A percentile compares a stretch with the other conserved stretches of the same genome.
Conservation (phyloP, 495 filamentous ascomycete genomes). For the Talaromyces proteolyticus region DNA sequence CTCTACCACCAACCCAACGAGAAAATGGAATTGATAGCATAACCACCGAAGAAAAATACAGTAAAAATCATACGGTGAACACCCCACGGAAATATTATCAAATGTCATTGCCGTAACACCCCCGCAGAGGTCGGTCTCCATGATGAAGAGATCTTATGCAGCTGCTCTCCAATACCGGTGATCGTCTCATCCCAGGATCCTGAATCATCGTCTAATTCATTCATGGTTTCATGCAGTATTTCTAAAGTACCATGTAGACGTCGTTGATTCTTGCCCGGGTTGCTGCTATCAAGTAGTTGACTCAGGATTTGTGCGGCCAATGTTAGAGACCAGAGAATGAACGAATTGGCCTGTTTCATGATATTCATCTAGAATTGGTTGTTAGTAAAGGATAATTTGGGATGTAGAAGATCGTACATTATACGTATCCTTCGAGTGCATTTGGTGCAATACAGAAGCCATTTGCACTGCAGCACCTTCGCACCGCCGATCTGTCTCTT, state of each 20-base stretch:
- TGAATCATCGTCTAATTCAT: constrained; percentile 29
- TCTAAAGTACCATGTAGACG: constrained; percentile 39
- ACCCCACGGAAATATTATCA: neutral
- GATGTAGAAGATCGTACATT: neutral
- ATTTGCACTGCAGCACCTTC: neutral
- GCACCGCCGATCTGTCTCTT: neutral
- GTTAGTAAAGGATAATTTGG: neutral
- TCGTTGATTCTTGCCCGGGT: neutral
- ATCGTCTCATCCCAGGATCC: constrained; percentile 36
- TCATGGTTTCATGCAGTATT: constrained; percentile 25
- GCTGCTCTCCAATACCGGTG: neutral
- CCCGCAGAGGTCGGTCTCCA: neutral
- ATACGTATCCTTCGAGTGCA: neutral
- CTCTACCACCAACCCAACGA: too few species aligned
- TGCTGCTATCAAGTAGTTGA: neutral
- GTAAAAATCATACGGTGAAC: too few species aligned
- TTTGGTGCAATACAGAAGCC: neutral
- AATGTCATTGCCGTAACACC: neutral
- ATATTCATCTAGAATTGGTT: neutral
- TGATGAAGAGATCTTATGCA: neutral
- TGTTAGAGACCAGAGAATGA: neutral
- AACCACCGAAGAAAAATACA: too few species aligned
- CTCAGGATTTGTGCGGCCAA: neutral
- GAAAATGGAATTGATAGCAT: too few species aligned
- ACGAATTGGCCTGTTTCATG: neutral